Evolutionary conservation across 192 early-diverging fungal genomes (phyloP).

Genomic region (Glomus cerebriforme): DNA sequence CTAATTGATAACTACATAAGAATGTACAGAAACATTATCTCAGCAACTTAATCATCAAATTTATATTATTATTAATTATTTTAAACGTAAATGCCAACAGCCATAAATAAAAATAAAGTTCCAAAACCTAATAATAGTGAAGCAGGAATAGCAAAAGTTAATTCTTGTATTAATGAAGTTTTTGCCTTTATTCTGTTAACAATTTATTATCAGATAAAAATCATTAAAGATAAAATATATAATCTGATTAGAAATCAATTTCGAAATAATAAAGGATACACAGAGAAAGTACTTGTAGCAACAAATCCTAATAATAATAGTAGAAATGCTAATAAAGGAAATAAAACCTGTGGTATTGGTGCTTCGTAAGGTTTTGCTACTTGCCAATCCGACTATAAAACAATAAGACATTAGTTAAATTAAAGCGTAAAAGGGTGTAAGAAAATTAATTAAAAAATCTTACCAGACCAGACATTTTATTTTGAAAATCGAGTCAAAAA

Average conservation of each 20-base stretch:
- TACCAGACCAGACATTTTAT: background rate
- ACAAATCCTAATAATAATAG: conserved; percentile 22
- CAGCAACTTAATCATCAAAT: too few species aligned
- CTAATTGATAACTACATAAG: too few species aligned
- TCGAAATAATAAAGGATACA: conserved; percentile 28
- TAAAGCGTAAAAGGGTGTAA: background rate
- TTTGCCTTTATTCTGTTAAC: conserved; percentile 13
- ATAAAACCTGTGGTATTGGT: conserved; percentile 1
- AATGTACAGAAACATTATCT: too few species aligned
- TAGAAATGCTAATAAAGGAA: conserved; percentile 16
- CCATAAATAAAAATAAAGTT: conserved; percentile 41
- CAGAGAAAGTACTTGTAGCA: conserved; percentile 21
- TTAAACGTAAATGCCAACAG: conserved; percentile 49
- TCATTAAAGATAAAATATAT: background rate
- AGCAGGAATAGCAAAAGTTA: conserved; percentile 38
- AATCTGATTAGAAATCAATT: background rate
- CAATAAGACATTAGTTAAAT: background rate
- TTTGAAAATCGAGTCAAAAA: too few species aligned
- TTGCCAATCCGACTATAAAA: background rate
- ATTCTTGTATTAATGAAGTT: conserved; percentile 24
- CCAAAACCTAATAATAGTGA: conserved; percentile 42
- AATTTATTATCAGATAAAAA: background rate
- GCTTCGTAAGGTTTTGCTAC: background rate
- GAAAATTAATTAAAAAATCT: background rate
- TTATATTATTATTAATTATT: background rate